Evolutionary conservation across 139 green algal genomes (phyloP).

Genomic region (Tetradesmus obliquus): DNA sequence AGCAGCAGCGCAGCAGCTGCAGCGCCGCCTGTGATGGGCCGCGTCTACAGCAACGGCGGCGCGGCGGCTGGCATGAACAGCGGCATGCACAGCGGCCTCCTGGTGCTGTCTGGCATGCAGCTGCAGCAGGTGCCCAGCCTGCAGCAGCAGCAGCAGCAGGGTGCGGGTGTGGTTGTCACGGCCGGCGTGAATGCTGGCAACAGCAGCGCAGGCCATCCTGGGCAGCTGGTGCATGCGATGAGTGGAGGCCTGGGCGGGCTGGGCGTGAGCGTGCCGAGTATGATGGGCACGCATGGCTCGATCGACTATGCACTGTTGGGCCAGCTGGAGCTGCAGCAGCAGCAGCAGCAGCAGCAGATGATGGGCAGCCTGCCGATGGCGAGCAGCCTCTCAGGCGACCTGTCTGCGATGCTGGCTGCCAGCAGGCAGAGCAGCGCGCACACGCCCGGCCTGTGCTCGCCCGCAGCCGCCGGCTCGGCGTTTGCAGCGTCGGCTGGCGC

Average conservation of each 20-base stretch:
- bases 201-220: too few relatives aligned
- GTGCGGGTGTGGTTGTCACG: neutral
- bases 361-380: neutral
- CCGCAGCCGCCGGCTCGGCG: neutral
- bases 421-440: neutral
- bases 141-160: conserved; percentile 14
- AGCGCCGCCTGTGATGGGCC: neutral
- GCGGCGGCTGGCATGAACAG: neutral
- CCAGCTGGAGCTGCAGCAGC: neutral
- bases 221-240: neutral
- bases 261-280: neutral
- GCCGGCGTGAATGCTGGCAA: neutral
- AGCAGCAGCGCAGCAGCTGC: neutral
- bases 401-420: neutral
- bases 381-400: neutral
- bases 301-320: neutral
- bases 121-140: conserved; percentile 1
- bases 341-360: neutral
- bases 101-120: neutral
- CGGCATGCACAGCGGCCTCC: neutral
- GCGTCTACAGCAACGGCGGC: neutral
- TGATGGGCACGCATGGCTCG: neutral
- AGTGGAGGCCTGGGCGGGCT: neutral
- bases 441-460: neutral
- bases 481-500: neutral